Base-by-base conservation (phyloP, 768 basidiomycete genomes). In the Strobilomyces dryophilus region DNA sequence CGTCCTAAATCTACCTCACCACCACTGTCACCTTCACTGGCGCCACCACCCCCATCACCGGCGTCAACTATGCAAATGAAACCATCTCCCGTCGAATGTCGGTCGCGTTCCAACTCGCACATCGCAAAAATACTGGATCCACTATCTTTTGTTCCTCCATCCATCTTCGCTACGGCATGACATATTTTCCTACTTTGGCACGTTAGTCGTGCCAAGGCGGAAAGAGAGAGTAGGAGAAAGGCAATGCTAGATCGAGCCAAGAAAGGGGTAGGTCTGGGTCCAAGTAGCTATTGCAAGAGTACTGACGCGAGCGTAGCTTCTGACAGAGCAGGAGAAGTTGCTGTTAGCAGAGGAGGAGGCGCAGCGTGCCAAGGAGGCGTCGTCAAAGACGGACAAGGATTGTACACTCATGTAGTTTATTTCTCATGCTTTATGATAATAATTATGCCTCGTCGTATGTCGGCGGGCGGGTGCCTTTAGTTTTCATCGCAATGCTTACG, bases 201-300 rank as follows among this genome's bases (percentile, higher is more conserved):
- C 45, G 58, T 56, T 57, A 89, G 88, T 59, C 86, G 88, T 20
- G 87, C 87, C 39, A 84, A 75, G 71, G 84, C 83, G 12, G 90
- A 92, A 70, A 76, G 79, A 62, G 84, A 84, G 63, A 90, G 87
- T 60, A 76, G 76, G 63, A 66, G 80, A 55, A 83, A 79, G 67
- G 88, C 84, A 3, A 82, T 92, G 82, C 74, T 79, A 64, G 84
- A 79, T 53, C 80, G 89, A 37, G 86, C 83, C 6, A 79, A 78
- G 78, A 92, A 87, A 71, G 89, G 89, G 58, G 82, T 89, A 69
- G 61, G 83, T 75, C 15, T 21, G 24, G 10, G 15, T 46, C 29
- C 36, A 7, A 21, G 17, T n/a, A 10, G 9, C 15, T 17, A 18
- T 31, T 14, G 15, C 21, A 15, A 34, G 14, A 6, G 36, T 47